These are phyloP conservation scores for Bolboschoenus planiculmis DNA, from an alignment of 176 grass and related monocot species.

Conservation along the genomic window DNA sequence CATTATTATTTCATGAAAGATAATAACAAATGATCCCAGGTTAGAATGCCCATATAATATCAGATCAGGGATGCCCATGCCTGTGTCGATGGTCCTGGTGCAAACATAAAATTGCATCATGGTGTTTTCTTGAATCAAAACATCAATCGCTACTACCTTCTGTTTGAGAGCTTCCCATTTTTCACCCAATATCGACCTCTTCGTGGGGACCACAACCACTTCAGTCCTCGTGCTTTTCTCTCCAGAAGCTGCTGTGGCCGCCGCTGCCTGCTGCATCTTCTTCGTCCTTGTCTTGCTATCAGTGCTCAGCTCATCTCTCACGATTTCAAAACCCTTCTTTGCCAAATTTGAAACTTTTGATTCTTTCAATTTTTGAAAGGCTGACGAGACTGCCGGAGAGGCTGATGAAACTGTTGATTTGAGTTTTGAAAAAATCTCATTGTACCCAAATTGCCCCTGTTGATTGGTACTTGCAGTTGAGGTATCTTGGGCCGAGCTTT, in stretches of 20 bases:
- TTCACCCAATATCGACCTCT: constrained; percentile 69
- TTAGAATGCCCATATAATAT: background rate
- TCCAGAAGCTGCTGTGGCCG: background rate
- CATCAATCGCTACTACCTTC: constrained; percentile 48
- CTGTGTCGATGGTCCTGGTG: background rate
- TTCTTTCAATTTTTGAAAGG: constrained; percentile 26
- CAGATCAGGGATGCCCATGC: background rate
- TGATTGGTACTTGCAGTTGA: background rate
- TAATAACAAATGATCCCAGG: background rate
- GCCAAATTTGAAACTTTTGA: constrained; percentile 23
- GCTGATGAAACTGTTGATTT: constrained; percentile 22
- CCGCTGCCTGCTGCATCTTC: constrained; percentile 11
- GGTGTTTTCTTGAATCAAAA: background rate
- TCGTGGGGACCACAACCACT: constrained; percentile 65
- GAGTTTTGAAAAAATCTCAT: constrained; percentile 13
- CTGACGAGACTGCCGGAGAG: constrained; percentile 10
- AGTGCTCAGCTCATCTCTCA: constrained; percentile 17
- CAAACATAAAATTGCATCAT: background rate
- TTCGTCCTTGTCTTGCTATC: constrained; percentile 15
- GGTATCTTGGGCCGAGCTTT: background rate
- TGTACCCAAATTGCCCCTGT: constrained; percentile 12
- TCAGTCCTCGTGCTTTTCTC: constrained; percentile 38
- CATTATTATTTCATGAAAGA: background rate
- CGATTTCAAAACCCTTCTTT: constrained; percentile 22
- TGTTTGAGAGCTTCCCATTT: constrained; percentile 89